Conservation (phyloP, 1,284 basidiomycete species). For the Ganoderma leucocontextum region DNA sequence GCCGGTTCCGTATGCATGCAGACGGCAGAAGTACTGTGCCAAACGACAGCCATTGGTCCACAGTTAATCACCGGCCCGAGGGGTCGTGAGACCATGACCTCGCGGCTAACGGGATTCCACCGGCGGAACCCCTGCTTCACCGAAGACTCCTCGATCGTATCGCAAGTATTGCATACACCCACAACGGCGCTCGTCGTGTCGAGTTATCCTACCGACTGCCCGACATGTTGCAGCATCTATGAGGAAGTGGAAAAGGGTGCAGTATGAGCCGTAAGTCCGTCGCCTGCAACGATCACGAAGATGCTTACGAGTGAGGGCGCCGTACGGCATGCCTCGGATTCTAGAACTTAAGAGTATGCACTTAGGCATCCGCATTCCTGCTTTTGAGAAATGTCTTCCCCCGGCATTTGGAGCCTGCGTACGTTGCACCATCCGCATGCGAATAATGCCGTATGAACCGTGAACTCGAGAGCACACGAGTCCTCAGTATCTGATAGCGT, state of each 20-base stretch:
- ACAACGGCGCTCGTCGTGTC: not conserved
- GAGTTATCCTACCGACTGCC: not conserved
- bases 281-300: not conserved
- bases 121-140: not conserved
- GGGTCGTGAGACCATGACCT: not conserved
- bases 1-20: not conserved
- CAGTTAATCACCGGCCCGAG: not conserved
- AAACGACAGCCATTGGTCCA: not conserved
- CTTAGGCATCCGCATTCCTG: not conserved
- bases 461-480: not conserved
- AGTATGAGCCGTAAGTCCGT: not conserved
- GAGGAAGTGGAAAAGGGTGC: not conserved
- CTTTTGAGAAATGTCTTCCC: not conserved
- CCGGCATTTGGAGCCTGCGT: not conserved
- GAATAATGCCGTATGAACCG: not conserved
- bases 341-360: not conserved
- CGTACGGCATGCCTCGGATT: conserved; percentile 1
- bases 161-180: not conserved
- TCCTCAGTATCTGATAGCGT: not conserved
- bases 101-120: not conserved
- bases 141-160: not conserved
- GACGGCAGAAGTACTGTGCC: not conserved
- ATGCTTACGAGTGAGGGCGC: not conserved
- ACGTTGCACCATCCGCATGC: not conserved
- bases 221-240: not conserved